Base-by-base conservation (phyloP, 352 stramenopile species). In the Globisporangium cylindrosporum region DNA sequence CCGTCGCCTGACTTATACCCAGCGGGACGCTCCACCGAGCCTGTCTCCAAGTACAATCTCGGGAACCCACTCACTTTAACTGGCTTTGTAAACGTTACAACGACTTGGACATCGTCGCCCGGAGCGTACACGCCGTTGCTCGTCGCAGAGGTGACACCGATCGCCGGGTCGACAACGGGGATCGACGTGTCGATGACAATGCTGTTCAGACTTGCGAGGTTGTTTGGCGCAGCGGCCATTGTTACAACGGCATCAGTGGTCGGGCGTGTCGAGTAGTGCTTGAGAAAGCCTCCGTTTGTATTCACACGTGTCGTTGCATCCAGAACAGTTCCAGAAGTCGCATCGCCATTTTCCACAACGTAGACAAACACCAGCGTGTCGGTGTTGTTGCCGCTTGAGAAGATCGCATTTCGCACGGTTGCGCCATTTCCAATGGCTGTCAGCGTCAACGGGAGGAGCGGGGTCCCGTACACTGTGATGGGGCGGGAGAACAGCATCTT, bases 51-150 rank as follows among this genome's bases (percentile, higher is more conserved):
- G 60, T 87, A 89, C 22, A 95, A 57, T 9, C 85, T 75, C 7
- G 88, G 88, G 20, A 90, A 90, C 1, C 85, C 86, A 0, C 64
- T 70, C 22, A 95, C 86, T 0, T 59, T 71, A 0, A 95, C 88
- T n/a, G 84, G 76, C 55, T 92, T 93, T 0, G 84, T 94, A 72
- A 95, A 95, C 24, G 80, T 81, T 24, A 95, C 67, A 14, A 80
- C 66, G 38, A 95, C 78, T 9, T 77, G 69, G 12, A 95, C 80
- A 4, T 68, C 73, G 59, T 94, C 86, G 25, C 88, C 88, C 12
- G 88, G 82, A 8, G 82, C 82, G 58, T 93, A 95, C 5, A 85
- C 73, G 6, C 83, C 85, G 36, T 90, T 76, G 4, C 66, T 79
- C 0, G 80, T 82, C 2, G 59, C 59, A 12, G 77, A 77, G 0